phyloP scores from a whole-genome alignment of 352 stramenopile genomes.

The Pythium phragmitis region DNA sequence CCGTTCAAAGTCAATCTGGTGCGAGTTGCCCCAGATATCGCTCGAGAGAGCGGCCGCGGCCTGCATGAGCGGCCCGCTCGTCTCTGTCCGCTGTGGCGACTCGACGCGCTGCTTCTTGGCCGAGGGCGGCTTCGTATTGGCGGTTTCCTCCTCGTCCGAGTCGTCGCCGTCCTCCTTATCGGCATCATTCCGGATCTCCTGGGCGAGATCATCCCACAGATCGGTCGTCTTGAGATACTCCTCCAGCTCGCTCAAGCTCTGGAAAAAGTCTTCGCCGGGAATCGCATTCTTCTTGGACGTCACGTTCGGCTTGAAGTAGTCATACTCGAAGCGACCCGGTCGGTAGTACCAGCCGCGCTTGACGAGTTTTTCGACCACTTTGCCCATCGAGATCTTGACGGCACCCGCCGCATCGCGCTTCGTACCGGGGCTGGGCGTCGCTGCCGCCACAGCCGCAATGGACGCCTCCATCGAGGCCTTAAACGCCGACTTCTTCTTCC shows the following conservation, averaged over 20 bases:
- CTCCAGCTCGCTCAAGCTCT: constrained; percentile 64
- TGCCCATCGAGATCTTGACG: constrained; percentile 56
- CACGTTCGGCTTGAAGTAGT: constrained; percentile 77
- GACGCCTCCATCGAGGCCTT: constrained; percentile 2
- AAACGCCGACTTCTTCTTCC: constrained; percentile 18
- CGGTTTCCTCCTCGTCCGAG: constrained; percentile 1
- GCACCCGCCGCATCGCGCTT: constrained; percentile 8
- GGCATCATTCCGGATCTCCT: constrained; percentile 38
- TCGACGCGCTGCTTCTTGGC: constrained; percentile 32
- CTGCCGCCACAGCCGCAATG: constrained; percentile 3
- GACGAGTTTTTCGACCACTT: constrained; percentile 52
- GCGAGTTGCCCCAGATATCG: constrained; percentile 80
- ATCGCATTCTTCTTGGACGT: constrained; percentile 42
- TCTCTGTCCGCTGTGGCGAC: constrained; percentile 3
- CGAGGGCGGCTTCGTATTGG: background rate
- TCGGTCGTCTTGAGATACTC: constrained; percentile 63
- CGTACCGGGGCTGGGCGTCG: background rate
- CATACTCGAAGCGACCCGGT: constrained; percentile 76
- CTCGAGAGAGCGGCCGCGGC: constrained; percentile 69
- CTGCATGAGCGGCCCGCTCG: constrained; percentile 27
- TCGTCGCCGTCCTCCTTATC: constrained; percentile 1
- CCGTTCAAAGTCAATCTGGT: constrained; percentile 72
- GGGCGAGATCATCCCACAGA: constrained; percentile 58
- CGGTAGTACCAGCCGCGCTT: constrained; percentile 66
- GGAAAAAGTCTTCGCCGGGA: constrained; percentile 75